Evolutionary conservation across 192 early-diverging fungal genomes (phyloP).

Genomic region (Gryganskiella cystojenkinii): DNA sequence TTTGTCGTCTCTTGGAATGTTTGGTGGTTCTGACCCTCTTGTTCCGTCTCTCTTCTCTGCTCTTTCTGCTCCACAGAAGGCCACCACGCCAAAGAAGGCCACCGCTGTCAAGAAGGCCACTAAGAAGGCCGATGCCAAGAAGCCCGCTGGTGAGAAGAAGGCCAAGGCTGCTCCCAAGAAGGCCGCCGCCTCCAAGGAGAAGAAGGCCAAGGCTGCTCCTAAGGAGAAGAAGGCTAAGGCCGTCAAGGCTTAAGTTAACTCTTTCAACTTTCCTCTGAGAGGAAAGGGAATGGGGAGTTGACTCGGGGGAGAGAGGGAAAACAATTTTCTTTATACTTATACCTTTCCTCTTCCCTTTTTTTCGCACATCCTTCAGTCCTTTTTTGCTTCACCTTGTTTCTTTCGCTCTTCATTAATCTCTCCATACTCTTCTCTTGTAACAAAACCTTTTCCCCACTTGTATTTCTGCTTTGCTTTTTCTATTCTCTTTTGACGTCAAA

Average conservation of each 20-base stretch:
- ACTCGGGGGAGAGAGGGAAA: too few relatives aligned
- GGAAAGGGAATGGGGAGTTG: too few relatives aligned
- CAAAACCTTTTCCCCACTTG: conserved; percentile 40
- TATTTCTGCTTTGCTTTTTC: conserved; percentile 37
- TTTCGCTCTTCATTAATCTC: not conserved
- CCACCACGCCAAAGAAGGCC: conserved; percentile 62
- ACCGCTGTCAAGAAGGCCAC: conserved; percentile 55
- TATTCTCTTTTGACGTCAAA: conserved; percentile 20
- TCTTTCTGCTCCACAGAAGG: conserved; percentile 9
- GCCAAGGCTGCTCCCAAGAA: conserved; percentile 62
- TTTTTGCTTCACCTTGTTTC: not conserved
- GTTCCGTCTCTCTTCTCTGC: not conserved
- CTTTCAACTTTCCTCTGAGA: not conserved
- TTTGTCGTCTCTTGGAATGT: too few relatives aligned
- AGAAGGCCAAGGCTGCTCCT: conserved; percentile 50
- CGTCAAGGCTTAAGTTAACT: conserved; percentile 37
- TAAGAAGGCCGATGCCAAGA: conserved; percentile 64
- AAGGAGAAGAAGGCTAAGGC: conserved; percentile 54
- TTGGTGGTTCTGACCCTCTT: not conserved
- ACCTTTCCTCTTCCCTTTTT: not conserved
- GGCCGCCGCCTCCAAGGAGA: conserved; percentile 56
- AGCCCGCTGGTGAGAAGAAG: conserved; percentile 57
- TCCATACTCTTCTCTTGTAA: conserved; percentile 35
- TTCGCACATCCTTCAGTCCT: not conserved
- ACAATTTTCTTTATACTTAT: too few relatives aligned